Evolutionary conservation across 23 red algal species (phyloP).

Genomic region (Cyanidiococcus yangmingshanensis): DNA sequence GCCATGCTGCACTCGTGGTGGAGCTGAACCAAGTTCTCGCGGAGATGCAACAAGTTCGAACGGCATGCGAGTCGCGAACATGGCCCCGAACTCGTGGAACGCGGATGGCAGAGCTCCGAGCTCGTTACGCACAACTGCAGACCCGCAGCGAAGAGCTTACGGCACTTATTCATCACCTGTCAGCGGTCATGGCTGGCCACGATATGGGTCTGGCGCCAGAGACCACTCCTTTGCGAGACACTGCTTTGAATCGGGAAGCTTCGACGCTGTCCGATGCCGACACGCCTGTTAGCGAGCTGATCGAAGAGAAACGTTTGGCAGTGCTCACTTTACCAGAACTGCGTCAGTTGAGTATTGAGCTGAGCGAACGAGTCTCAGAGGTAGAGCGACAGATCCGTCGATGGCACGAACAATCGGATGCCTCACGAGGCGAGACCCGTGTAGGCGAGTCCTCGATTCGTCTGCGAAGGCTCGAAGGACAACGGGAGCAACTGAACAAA

Average conservation of each 20-base stretch:
- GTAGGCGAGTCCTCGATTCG: neutral
- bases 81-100: neutral
- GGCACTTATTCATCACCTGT: conserved; percentile 2
- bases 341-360: neutral
- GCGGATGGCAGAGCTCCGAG: neutral
- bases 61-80: neutral
- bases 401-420: neutral
- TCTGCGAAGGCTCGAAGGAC: neutral
- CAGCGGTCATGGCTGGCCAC: neutral
- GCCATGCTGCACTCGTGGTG: neutral
- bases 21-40: neutral
- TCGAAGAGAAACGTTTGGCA: neutral
- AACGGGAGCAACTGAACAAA: neutral
- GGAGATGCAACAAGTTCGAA: neutral
- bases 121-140: neutral
- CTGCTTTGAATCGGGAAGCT: neutral
- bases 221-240: neutral
- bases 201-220: neutral
- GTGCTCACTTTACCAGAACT: neutral
- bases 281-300: no score
- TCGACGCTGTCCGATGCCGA: neutral
- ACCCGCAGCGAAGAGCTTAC: neutral
- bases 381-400: conserved; percentile 10
- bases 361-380: neutral
- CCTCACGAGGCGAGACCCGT: neutral